phyloP scores from a whole-genome alignment of 75 land plant species.

The Selaginella moellendorffii region DNA sequence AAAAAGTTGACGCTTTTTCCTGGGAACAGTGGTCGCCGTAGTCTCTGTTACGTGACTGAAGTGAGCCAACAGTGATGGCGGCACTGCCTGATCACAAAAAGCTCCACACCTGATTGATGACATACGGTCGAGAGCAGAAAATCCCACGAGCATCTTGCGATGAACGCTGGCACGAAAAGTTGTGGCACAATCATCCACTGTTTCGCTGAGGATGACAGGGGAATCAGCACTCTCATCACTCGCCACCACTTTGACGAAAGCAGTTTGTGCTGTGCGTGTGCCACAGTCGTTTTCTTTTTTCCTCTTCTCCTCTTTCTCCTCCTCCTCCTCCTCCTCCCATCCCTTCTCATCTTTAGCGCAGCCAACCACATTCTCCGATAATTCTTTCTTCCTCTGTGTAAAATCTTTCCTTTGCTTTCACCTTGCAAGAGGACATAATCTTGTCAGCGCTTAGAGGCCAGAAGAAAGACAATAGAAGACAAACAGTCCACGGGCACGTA shows the following conservation, averaged over 20 bases:
- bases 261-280: not conserved
- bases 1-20: too few species aligned
- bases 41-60: too few species aligned
- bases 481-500: not conserved
- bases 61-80: not conserved
- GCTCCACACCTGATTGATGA: not conserved
- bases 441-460: not conserved
- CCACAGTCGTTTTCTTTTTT: too few species aligned
- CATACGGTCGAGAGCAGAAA: not conserved
- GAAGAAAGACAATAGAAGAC: not conserved
- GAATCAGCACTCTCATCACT: not conserved
- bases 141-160: not conserved
- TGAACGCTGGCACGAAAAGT: not conserved
- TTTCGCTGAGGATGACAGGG: not conserved
- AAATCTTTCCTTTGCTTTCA: not conserved
- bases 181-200: not conserved
- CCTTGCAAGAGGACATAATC: not conserved
- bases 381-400: not conserved
- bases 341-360: too few species aligned
- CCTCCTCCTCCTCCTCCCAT: too few species aligned
- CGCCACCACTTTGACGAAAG: not conserved
- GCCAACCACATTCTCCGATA: not conserved
- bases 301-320: too few species aligned
- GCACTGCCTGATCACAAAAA: not conserved
- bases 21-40: too few species aligned